Evolutionary conservation across 768 basidiomycete genomes (phyloP).

Genomic region (Macrolepiota fuliginosa): DNA sequence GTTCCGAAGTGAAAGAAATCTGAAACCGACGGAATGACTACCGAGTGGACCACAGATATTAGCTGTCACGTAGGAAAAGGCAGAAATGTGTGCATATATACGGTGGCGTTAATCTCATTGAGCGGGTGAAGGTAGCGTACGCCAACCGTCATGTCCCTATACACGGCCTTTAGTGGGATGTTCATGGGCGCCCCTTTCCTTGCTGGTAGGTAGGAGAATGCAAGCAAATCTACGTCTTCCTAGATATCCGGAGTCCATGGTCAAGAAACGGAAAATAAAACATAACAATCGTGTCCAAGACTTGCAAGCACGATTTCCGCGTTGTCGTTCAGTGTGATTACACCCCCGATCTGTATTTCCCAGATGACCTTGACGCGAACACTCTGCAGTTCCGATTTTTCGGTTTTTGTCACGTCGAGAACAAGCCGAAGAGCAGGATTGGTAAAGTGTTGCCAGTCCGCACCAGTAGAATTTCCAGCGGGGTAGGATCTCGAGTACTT

Average conservation of each 20-base stretch:
- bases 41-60: neutral
- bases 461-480: constrained; percentile 19
- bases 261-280: constrained; percentile 4
- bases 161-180: constrained; percentile 78
- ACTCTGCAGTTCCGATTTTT: constrained; percentile 52
- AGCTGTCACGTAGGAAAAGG: neutral
- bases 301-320: constrained; percentile 69
- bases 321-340: constrained; percentile 35
- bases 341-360: constrained; percentile 41
- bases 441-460: constrained; percentile 78
- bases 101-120: constrained; percentile 17
- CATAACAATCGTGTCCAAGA: constrained; percentile 14
- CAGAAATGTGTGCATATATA: neutral
- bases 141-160: constrained; percentile 70
- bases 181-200: constrained; percentile 24
- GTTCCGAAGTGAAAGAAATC: constrained; percentile 56
- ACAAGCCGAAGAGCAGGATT: constrained; percentile 65
- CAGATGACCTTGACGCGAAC: constrained; percentile 66
- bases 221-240: constrained; percentile 78
- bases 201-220: constrained; percentile 52
- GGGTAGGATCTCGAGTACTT: constrained; percentile 74
- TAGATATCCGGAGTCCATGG: constrained; percentile 23
- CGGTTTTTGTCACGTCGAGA: constrained; percentile 57
- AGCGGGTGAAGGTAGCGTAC: constrained; percentile 67
- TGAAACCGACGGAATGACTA: constrained; percentile 78